Conservation (phyloP, 2,329 filamentous ascomycete species). For the Coniochaeta prunicola region DNA sequence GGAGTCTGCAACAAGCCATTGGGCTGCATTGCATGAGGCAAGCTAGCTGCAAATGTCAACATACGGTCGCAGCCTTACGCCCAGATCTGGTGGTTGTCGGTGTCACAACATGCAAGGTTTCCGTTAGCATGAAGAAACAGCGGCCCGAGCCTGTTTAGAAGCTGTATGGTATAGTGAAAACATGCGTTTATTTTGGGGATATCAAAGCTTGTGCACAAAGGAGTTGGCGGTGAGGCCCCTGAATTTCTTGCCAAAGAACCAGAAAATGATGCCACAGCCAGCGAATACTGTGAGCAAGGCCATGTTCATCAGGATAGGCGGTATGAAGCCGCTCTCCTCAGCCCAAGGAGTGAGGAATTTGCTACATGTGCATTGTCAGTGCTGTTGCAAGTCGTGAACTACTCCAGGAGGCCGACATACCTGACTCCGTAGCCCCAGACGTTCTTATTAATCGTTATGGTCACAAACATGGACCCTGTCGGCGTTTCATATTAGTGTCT, state of each 20-base stretch:
- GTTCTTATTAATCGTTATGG: slow-evolving; percentile 20
- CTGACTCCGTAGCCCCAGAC: slow-evolving; percentile 20
- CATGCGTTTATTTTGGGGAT: no score
- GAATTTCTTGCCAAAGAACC: slow-evolving; percentile 22
- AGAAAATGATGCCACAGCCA: slow-evolving; percentile 16
- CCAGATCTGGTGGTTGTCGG: neutral
- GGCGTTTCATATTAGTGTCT: neutral
- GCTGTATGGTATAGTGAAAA: no score
- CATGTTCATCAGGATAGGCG: slow-evolving; percentile 19
- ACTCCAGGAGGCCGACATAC: slow-evolving; percentile 1
- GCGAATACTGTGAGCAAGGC: slow-evolving; percentile 15
- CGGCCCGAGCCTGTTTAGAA: no score
- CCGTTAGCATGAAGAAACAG: no score
- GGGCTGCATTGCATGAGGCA: neutral
- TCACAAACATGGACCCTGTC: slow-evolving; percentile 33
- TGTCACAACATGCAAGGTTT: neutral
- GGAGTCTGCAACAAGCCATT: neutral
- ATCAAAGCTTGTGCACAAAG: slow-evolving; percentile 13
- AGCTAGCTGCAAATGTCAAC: neutral
- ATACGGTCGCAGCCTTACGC: neutral
- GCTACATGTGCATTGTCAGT: slow-evolving; percentile 1
- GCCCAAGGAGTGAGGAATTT: slow-evolving; percentile 21
- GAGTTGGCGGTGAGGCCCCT: slow-evolving; percentile 24
- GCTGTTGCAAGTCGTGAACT: neutral
- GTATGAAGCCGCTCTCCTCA: slow-evolving; percentile 14